A percentile compares a stretch with the other conserved stretches of the same genome.
These are phyloP conservation scores for Gilbertella persicaria DNA, from an alignment of 371 early-diverging fungal species.

Conservation along the genomic window DNA sequence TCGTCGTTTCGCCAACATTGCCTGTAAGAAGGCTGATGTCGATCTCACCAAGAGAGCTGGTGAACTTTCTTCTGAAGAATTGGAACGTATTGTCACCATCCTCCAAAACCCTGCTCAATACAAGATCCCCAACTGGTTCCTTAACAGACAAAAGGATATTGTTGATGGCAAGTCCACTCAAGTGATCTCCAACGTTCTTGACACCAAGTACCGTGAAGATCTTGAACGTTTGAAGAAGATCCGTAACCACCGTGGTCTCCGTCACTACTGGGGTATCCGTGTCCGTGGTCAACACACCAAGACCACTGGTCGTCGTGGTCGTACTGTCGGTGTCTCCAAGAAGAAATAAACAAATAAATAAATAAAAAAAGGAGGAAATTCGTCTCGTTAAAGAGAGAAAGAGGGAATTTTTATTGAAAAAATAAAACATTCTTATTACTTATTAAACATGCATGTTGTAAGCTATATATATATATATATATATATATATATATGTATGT, in stretches of 20 bases:
- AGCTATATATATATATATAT: too few species aligned
- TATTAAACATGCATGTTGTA: too few species aligned
- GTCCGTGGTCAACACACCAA: slow-evolving; percentile 97
- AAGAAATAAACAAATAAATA: slow-evolving; percentile 75
- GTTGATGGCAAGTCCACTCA: slow-evolving; percentile 94
- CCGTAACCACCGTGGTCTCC: slow-evolving; percentile 92
- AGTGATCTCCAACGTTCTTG: slow-evolving; percentile 93
- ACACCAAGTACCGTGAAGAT: slow-evolving; percentile 96
- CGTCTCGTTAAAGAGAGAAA: not conserved
- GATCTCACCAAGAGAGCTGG: slow-evolving; percentile 97
- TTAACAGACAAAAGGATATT: slow-evolving; percentile 98
- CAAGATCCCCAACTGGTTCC: slow-evolving; percentile 99
- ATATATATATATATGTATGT: too few species aligned
- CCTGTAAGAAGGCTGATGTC: slow-evolving; percentile 98
- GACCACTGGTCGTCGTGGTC: slow-evolving; percentile 98
- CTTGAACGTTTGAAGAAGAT: slow-evolving; percentile 98
- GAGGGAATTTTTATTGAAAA: not conserved
- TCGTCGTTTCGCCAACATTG: slow-evolving; percentile 96
- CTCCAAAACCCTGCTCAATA: slow-evolving; percentile 93
- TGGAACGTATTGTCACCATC: slow-evolving; percentile 88
- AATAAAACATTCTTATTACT: too few species aligned
- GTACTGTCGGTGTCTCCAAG: slow-evolving; percentile 97
- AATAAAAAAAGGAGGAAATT: too few species aligned
- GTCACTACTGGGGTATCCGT: slow-evolving; percentile 97
- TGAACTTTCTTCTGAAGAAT: slow-evolving; percentile 94